phyloP scores from a whole-genome alignment of 2,329 filamentous ascomycete genomes.

The Nothopassalora personata region DNA sequence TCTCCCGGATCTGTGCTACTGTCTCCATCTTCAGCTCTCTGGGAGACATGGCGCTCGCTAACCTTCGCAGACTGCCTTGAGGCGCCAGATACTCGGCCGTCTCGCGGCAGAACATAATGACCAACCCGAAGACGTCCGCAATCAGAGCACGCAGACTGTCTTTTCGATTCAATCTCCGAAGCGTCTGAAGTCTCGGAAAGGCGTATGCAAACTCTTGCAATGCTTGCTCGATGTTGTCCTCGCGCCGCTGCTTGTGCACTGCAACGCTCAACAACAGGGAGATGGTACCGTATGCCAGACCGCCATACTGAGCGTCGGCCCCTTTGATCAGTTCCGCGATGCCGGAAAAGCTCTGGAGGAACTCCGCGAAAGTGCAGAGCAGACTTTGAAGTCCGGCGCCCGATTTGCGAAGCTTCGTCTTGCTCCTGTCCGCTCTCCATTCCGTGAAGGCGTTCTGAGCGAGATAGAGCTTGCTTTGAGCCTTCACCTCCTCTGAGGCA shows the following conservation, averaged over 20 bases:
- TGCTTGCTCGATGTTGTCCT: slow-evolving; percentile 2
- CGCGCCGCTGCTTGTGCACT: slow-evolving; percentile 3
- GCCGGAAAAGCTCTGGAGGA: slow-evolving; percentile 12
- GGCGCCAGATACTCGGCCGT: slow-evolving; percentile 4
- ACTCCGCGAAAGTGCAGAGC: slow-evolving; percentile 3
- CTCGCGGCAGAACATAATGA: slow-evolving; percentile 6
- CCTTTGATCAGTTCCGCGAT: slow-evolving; percentile 5
- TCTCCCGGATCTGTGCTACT: not conserved
- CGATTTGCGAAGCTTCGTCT: not conserved
- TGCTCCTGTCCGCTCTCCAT: too few species aligned
- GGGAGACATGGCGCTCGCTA: not conserved
- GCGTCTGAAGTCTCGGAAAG: slow-evolving; percentile 5
- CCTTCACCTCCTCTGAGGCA: too few species aligned
- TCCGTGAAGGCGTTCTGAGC: not conserved
- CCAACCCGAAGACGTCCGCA: not conserved
- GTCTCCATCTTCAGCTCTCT: slow-evolving; percentile 1
- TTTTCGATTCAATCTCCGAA: not conserved
- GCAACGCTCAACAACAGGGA: slow-evolving; percentile 4
- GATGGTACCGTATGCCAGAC: slow-evolving; percentile 10
- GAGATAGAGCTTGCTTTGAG: not conserved
- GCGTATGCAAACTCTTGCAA: slow-evolving; percentile 8
- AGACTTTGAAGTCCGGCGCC: slow-evolving; percentile 1
- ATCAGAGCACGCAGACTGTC: slow-evolving; percentile 2
- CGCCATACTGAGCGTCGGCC: slow-evolving; percentile 10
- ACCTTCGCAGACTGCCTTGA: not conserved